A percentile compares a stretch with the other conserved stretches of the same genome.
phyloP scores from a whole-genome alignment of 2,329 filamentous ascomycete genomes.

The Monilinia fructigena region DNA sequence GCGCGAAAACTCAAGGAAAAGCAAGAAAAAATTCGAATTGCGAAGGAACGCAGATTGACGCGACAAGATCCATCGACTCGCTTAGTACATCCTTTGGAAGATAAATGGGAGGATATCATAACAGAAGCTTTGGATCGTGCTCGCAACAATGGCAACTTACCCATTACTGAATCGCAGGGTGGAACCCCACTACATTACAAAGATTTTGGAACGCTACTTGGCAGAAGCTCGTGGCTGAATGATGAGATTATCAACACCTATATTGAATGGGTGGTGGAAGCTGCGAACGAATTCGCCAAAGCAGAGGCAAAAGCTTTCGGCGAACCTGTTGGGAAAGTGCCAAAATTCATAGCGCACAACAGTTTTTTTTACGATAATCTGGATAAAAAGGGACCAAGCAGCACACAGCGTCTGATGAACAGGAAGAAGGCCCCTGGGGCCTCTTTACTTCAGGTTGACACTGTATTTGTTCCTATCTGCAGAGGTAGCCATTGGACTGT shows the following conservation, averaged over 20 bases:
- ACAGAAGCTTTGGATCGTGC: constrained; percentile 36
- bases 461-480: constrained; percentile 69
- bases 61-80: constrained; percentile 32
- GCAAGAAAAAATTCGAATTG: constrained; percentile 28
- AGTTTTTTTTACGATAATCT: constrained; percentile 65
- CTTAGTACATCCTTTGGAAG: constrained; percentile 38
- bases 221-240: constrained; percentile 65
- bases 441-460: constrained; percentile 64
- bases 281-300: constrained; percentile 57
- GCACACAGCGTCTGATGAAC: constrained; percentile 56
- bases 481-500: constrained; percentile 68
- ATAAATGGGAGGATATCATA: constrained; percentile 45
- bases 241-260: constrained; percentile 72
- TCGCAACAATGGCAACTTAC: constrained; percentile 30
- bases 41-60: constrained; percentile 33
- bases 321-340: constrained; percentile 47
- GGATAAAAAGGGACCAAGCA: constrained; percentile 47
- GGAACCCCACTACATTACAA: constrained; percentile 52
- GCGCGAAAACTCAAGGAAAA: constrained; percentile 25
- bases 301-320: constrained; percentile 33
- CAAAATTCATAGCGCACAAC: constrained; percentile 61
- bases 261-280: constrained; percentile 58
- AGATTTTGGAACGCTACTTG: constrained; percentile 64
- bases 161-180: constrained; percentile 49
- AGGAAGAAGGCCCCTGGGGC: constrained; percentile 56